Conservation (phyloP, 306 rosid species). For the Vicia faba region DNA sequence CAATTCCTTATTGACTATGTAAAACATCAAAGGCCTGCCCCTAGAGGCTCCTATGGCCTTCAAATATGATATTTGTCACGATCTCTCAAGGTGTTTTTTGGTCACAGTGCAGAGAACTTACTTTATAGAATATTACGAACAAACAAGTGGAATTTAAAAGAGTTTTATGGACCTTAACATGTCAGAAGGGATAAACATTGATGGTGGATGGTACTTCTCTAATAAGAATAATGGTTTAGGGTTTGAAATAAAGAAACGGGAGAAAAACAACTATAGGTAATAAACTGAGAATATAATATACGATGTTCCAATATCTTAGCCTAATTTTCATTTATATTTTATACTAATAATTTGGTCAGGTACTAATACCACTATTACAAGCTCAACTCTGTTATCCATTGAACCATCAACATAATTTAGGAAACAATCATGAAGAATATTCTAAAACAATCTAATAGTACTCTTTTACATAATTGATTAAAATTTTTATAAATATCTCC, state of each 20-base stretch:
- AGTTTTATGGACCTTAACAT: background rate
- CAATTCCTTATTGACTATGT: background rate
- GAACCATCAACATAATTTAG: background rate
- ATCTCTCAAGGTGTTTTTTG: background rate
- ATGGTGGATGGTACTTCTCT: background rate
- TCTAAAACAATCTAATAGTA: background rate
- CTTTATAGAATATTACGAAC: background rate
- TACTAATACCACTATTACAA: background rate
- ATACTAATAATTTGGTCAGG: constrained; percentile 5
- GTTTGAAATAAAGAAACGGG: background rate
- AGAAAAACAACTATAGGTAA: background rate
- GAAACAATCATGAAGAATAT: background rate
- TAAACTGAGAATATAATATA: constrained; percentile 13
- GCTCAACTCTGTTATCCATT: constrained; percentile 5
- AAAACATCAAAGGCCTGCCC: background rate
- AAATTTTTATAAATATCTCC: background rate
- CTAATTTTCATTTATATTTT: constrained; percentile 12
- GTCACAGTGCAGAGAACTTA: background rate
- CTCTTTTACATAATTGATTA: constrained; percentile 1
- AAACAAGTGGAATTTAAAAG: background rate
- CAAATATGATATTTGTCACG: background rate
- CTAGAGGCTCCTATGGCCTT: background rate
- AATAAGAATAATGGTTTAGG: background rate
- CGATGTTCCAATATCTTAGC: constrained; percentile 9
- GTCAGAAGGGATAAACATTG: background rate